Base-by-base conservation (phyloP, 306 rosid species). In the Datisca glomerata region DNA sequence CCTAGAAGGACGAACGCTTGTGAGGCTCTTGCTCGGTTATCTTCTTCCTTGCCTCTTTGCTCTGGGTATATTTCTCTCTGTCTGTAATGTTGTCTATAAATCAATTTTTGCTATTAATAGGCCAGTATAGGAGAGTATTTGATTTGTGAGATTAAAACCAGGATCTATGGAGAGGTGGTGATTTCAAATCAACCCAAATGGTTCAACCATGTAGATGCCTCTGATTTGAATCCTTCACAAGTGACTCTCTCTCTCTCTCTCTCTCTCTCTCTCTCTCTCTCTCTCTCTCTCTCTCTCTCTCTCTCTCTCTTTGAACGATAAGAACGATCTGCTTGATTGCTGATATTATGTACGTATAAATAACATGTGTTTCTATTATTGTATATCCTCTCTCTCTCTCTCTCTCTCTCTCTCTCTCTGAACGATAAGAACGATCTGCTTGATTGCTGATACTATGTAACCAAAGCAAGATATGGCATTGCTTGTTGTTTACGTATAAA, bases 81-180 rank as follows among this genome's bases (percentile, higher is more conserved):
- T n/a, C 31, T 4, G 4, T 25, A 25, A 25, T 4, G 8, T 25
- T 32, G 5, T 53, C 20, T 15, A 13, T 5, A 10, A 8, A 12
- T 19, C 35, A 21, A 2, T 13, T 3, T 44, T 3, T 43, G 19
- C 32, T 1, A 47, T 33, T 29, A 3, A 27, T 12, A 14, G 24
- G n/a, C n/a, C n/a, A n/a, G n/a, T n/a, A n/a, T n/a, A 20, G 34
- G 49, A 59, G 15, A 17, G 5, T 18, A 21, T 56, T 19, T 64
- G 6, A 18, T 41, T 18, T 13, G 40, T 28, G 27, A 25, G 4
- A 25, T 8, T 49, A 48, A 43, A 45, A 6, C 4, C 55, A 73
- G 94, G 65, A 59, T 65, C 36, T 89, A 75, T 60, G 77, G 75
- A 18, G 94, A 84, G 21, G 82, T 70, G 61, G 80, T 85, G 47